phyloP scores from a whole-genome alignment of 116 monocot genomes.

The Posidonia oceanica region DNA sequence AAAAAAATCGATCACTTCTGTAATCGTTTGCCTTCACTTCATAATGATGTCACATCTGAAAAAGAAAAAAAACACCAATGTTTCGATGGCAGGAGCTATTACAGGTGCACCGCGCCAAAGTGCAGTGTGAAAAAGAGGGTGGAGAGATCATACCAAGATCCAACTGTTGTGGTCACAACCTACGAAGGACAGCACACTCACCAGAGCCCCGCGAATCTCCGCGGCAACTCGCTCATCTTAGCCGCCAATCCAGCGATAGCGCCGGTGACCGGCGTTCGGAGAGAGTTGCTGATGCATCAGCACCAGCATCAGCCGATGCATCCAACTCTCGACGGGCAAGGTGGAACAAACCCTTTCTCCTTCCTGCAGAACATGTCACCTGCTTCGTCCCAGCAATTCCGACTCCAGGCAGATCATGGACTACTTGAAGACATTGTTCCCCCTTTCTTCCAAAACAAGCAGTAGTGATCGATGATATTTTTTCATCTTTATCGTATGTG shows the following conservation, averaged over 20 bases:
- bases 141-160: conserved; percentile 74
- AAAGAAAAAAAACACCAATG: background rate
- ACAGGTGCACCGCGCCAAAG: conserved; percentile 81
- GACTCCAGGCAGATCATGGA: conserved; percentile 31
- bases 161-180: conserved; percentile 75
- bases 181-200: conserved; percentile 92
- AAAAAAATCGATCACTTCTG: background rate
- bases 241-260: background rate
- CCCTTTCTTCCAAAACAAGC: conserved; percentile 17
- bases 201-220: conserved; percentile 42
- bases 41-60: too few species aligned
- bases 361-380: background rate
- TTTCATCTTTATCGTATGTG: background rate
- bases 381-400: conserved; percentile 24
- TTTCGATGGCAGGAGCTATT: conserved; percentile 57
- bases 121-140: conserved; percentile 89
- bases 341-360: background rate
- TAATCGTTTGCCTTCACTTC: background rate
- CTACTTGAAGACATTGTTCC: conserved; percentile 77
- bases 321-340: conserved; percentile 15
- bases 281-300: background rate
- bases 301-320: conserved; percentile 11
- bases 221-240: conserved; percentile 16
- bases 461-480: background rate
- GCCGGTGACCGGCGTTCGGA: background rate